Base-by-base conservation (phyloP, 2,329 filamentous ascomycete genomes). In the Nigrospora sphaerica region DNA sequence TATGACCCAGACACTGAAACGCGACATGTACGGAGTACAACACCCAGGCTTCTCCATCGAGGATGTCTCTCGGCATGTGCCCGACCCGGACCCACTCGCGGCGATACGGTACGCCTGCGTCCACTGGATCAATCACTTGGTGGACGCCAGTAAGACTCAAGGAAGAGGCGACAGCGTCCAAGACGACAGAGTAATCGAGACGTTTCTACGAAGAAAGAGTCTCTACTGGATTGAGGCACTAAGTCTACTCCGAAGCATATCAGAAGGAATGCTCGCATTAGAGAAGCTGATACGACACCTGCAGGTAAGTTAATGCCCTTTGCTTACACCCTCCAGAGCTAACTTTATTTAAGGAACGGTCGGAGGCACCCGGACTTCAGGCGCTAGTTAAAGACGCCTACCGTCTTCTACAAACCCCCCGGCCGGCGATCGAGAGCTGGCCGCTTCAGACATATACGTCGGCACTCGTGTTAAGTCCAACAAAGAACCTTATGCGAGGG, bases 71-170 rank as follows among this genome's bases (percentile, higher is more conserved):
- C 12, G 12, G 31, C 7, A 53, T 55, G 0, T 10, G 56, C 10
- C 23, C 5, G 10, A 28, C 23, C 23, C 49, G 49, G 57, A 66
- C 40, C 61, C 58, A 1, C 47, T 68, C 1, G 49, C 49, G 6
- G 12, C 47, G n/a, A 45, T 57, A 32, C 40, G 51, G 7, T 70
- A 70, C 46, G 51, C 57, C 9, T 67, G 61, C 46, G 28, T 59
- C 3, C 60, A 65, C 46, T 70, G 63, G 65, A 41, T 61, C 38
- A 52, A 63, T 14, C 63, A 70, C 53, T 41, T 67, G 10, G 14
- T 32, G 9, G 39, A 57, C 9, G 32, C 17, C 13, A 42, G 39
- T 17, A 19, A 39, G n/a, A 14, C 4, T 1, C 16, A 12, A 10
- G 23, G 32, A 17, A 35, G n/a, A 10, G 28, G 39, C 31, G 11